Conservation (phyloP, 805 yeast genomes). For the Kuraishia borneana region DNA sequence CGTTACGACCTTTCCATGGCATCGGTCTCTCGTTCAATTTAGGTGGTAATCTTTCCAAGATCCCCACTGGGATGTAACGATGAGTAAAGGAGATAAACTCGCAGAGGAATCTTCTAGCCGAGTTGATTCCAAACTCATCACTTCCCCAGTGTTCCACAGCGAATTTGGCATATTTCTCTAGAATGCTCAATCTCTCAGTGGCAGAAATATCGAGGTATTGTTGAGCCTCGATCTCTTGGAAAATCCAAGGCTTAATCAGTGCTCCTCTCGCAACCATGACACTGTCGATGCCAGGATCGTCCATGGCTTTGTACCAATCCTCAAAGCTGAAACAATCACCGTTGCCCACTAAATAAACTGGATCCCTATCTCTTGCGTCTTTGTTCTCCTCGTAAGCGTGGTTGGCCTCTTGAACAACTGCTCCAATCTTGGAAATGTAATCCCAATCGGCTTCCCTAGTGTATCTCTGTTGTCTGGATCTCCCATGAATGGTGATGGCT, state of each 20-base stretch:
- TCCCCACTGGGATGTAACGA: conserved; percentile 89
- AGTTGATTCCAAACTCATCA: conserved; percentile 86
- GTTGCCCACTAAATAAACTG: conserved; percentile 83
- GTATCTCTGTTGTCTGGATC: conserved; percentile 93
- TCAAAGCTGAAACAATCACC: conserved; percentile 85
- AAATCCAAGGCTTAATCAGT: conserved; percentile 96
- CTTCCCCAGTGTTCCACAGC: conserved; percentile 98
- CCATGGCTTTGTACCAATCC: conserved; percentile 74
- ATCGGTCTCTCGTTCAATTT: conserved; percentile 91
- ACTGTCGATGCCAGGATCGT: conserved; percentile 66
- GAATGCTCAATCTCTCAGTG: conserved; percentile 74
- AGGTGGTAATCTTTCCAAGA: conserved; percentile 81
- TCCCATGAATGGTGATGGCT: conserved; percentile 89
- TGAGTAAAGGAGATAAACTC: conserved; percentile 92
- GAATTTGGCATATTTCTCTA: conserved; percentile 57
- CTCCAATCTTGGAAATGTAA: conserved; percentile 67
- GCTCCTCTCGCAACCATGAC: conserved; percentile 99
- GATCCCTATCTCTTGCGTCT: conserved; percentile 41
- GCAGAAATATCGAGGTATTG: conserved; percentile 88
- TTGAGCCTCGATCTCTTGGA: conserved; percentile 84
- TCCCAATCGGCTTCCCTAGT: conserved; percentile 90
- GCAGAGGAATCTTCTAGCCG: conserved; percentile 82
- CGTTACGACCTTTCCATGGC: conserved; percentile 85
- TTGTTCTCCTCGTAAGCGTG: conserved; percentile 49
- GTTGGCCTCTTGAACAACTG: conserved; percentile 48